Conservation (phyloP, 2,329 filamentous ascomycete species). For the Acephala macrosclerotiorum region DNA sequence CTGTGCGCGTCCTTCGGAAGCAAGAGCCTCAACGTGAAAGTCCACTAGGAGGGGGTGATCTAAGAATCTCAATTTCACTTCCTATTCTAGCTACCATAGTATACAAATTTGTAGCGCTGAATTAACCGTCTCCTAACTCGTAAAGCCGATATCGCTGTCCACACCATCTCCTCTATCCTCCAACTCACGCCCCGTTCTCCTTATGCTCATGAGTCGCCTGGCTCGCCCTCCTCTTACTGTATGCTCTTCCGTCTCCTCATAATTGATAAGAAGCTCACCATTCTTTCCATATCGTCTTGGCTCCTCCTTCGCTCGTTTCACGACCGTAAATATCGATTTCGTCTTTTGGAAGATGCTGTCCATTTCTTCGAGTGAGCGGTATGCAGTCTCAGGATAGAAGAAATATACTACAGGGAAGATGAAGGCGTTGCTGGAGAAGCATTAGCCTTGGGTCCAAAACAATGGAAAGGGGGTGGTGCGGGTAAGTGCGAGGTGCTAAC, state of each 20-base stretch:
- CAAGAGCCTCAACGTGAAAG: no score
- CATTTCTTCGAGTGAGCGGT: slow-evolving; percentile 6
- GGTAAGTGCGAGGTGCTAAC: slow-evolving; percentile 6
- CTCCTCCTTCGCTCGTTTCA: slow-evolving; percentile 2
- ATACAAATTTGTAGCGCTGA: no score
- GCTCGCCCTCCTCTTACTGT: slow-evolving; percentile 5
- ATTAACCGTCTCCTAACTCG: no score
- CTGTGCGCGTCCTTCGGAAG: no score
- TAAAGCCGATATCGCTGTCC: no score
- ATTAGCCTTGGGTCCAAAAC: neutral
- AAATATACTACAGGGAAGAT: slow-evolving; percentile 8
- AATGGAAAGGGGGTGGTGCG: neutral
- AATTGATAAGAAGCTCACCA: slow-evolving; percentile 3
- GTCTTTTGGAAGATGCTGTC: slow-evolving; percentile 9
- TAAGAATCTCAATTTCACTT: no score
- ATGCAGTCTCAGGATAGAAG: slow-evolving; percentile 8
- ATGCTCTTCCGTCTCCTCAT: slow-evolving; percentile 10
- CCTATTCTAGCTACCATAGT: no score
- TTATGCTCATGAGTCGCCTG: neutral
- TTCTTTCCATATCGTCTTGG: slow-evolving; percentile 9
- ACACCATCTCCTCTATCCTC: no score
- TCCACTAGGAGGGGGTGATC: no score
- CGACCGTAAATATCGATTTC: neutral
- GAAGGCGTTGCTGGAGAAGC: neutral
- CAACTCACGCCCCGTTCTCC: neutral